phyloP scores from a whole-genome alignment of 1,284 basidiomycete species.

The Austroboletus rostrupii region DNA sequence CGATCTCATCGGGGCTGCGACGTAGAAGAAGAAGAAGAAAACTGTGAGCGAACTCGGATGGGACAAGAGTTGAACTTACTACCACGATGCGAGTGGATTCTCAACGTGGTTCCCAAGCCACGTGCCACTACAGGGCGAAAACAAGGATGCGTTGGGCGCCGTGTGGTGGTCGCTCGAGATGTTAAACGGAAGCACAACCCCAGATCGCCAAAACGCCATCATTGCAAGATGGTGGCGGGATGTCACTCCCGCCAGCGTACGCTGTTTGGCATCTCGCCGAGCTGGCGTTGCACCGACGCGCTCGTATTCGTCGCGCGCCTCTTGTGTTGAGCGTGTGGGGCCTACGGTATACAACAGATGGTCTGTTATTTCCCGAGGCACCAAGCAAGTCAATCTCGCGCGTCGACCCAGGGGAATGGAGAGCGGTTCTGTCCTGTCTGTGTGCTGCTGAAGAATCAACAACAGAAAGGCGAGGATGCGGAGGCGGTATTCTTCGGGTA shows the following conservation, averaged over 20 bases:
- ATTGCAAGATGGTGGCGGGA: constrained; percentile 39
- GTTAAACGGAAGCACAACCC: constrained; percentile 42
- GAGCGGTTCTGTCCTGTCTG: constrained; percentile 15
- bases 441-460: constrained; percentile 14
- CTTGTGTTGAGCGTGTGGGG: constrained; percentile 20
- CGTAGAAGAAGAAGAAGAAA: background rate
- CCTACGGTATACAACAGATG: constrained; percentile 28
- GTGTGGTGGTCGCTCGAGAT: constrained; percentile 33
- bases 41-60: constrained; percentile 1
- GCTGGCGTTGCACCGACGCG: constrained; percentile 25
- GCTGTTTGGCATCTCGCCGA: constrained; percentile 33
- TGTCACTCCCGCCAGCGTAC: constrained; percentile 27
- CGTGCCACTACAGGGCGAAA: constrained; percentile 25
- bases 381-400: constrained; percentile 23
- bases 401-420: constrained; percentile 16
- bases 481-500: constrained; percentile 32
- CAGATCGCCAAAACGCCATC: constrained; percentile 36
- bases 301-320: constrained; percentile 22
- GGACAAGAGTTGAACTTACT: constrained; percentile 30
- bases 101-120: constrained; percentile 32
- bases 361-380: constrained; percentile 29
- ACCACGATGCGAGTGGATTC: constrained; percentile 38
- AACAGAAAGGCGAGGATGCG: constrained; percentile 16
- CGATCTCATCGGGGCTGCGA: constrained; percentile 19
- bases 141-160: constrained; percentile 36